phyloP scores from a whole-genome alignment of 768 basidiomycete genomes.

The Suillus fuscotomentosus region DNA sequence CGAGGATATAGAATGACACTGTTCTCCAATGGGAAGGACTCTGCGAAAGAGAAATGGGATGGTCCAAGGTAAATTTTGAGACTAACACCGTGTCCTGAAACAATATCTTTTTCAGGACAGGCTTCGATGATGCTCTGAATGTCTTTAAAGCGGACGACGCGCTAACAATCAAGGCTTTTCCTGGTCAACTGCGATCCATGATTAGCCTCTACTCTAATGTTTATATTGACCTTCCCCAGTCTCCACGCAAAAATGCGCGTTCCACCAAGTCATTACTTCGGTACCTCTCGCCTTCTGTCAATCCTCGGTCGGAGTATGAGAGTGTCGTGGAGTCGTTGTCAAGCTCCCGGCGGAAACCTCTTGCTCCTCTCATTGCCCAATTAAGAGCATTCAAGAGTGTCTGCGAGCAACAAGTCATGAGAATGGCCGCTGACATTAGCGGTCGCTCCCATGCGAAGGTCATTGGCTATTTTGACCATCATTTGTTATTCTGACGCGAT shows the following conservation, averaged over 20 bases:
- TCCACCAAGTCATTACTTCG: slow-evolving; percentile 58
- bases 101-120: slow-evolving; percentile 46
- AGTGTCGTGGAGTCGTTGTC: slow-evolving; percentile 53
- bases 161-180: slow-evolving; percentile 51
- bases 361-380: slow-evolving; percentile 69
- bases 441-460: slow-evolving; percentile 84
- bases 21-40: slow-evolving; percentile 75
- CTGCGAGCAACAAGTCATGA: slow-evolving; percentile 78
- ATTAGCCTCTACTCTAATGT: slow-evolving; percentile 48
- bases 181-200: slow-evolving; percentile 56
- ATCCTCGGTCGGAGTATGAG: slow-evolving; percentile 47
- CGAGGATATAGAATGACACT: slow-evolving; percentile 86
- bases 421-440: slow-evolving; percentile 84
- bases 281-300: slow-evolving; percentile 35
- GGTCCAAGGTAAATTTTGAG: slow-evolving; percentile 58
- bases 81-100: background rate
- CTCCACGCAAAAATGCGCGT: slow-evolving; percentile 21
- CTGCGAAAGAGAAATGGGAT: slow-evolving; percentile 86
- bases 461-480: slow-evolving; percentile 10
- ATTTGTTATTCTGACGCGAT: background rate
- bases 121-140: slow-evolving; percentile 57
- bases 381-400: slow-evolving; percentile 79
- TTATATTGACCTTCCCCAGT: slow-evolving; percentile 51
- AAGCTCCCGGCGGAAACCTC: slow-evolving; percentile 42
- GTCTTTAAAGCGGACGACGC: slow-evolving; percentile 83